Percentiles rank a stretch among this genome's conserved stretches.
Evolutionary conservation across 176 grass and related monocot species (phyloP).

Genomic region (Aegilops longissima): DNA sequence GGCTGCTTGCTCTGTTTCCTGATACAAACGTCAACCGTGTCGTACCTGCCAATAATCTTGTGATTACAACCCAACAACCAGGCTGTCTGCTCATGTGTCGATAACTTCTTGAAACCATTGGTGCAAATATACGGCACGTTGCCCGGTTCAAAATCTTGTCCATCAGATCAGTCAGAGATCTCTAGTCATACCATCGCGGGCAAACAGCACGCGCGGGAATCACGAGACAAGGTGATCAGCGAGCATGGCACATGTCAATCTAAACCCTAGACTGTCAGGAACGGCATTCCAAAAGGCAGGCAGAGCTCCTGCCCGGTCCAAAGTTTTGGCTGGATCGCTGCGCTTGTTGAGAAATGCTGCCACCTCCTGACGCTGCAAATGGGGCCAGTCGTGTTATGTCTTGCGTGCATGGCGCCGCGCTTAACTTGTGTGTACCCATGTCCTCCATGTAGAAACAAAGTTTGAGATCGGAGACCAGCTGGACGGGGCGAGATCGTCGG

Average conservation of each 20-base stretch:
- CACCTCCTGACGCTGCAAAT: not conserved
- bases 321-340: not conserved
- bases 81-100: not conserved
- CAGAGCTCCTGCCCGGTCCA: conserved; percentile 17
- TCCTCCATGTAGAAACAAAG: not conserved
- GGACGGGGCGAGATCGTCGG: not conserved
- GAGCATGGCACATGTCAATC: not conserved
- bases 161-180: not conserved
- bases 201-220: not conserved
- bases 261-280: not conserved
- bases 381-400: too few relatives aligned
- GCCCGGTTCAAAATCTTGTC: not conserved
- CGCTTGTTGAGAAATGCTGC: not conserved
- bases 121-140: not conserved
- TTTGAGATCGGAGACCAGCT: not conserved
- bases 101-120: not conserved
- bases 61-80: not conserved
- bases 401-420: conserved; percentile 19
- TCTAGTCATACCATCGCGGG: not conserved
- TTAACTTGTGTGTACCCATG: not conserved
- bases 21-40: not conserved
- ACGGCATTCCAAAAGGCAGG: not conserved
- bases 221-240: not conserved
- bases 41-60: not conserved
- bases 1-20: not conserved